phyloP scores from a whole-genome alignment of 345 rosid species.

The Pseudoturritis turrita region DNA sequence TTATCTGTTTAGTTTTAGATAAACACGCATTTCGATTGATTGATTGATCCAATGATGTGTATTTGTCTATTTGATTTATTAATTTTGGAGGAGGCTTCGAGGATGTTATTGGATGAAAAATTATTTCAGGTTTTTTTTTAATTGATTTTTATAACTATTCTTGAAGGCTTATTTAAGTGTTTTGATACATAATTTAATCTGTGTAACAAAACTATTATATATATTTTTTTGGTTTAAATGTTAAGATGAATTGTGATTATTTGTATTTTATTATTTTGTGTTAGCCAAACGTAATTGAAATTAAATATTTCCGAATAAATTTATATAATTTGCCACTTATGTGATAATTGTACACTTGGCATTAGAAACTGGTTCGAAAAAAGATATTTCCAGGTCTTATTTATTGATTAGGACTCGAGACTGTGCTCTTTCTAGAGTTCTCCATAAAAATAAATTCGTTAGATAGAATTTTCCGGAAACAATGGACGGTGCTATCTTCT shows the following conservation, averaged over 20 bases:
- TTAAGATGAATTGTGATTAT: too few species aligned
- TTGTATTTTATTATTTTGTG: neutral
- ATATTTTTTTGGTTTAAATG: too few species aligned
- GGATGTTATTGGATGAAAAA: neutral
- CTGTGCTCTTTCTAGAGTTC: neutral
- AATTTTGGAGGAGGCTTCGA: constrained; percentile 1
- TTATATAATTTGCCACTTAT: neutral
- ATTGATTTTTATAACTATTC: neutral
- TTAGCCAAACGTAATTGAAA: neutral
- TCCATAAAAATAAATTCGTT: neutral
- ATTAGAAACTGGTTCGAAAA: neutral
- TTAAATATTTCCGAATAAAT: neutral
- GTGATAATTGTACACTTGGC: neutral
- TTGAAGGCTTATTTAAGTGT: neutral
- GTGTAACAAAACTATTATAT: neutral
- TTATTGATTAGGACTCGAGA: constrained; percentile 7
- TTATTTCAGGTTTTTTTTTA: neutral
- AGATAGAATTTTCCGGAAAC: neutral
- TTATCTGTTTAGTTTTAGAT: neutral
- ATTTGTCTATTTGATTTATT: neutral
- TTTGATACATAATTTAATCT: neutral
- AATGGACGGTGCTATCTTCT: constrained; percentile 24
- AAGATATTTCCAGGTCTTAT: constrained; percentile 1
- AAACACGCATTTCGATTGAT: neutral
- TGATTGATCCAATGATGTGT: constrained; percentile 12